Base-by-base conservation (phyloP, 164 flowering plant species). In the Stephania japonica region DNA sequence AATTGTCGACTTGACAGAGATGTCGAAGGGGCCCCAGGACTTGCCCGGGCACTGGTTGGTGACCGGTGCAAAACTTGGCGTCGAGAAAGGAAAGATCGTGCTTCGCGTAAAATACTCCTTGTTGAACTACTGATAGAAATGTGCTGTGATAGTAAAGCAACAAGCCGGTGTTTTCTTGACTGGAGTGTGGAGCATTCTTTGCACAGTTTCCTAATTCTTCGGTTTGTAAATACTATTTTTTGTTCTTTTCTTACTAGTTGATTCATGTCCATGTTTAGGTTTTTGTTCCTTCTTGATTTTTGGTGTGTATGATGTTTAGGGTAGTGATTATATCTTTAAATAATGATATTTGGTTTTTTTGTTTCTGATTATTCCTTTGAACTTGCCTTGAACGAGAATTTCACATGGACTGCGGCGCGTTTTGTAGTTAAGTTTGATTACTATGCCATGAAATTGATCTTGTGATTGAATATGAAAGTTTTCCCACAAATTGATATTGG, bases 51-150 rank as follows among this genome's bases (percentile, higher is more conserved):
- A 95, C 62, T 95, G 99, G 99, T 71, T 95, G 81, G 97, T 95
- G n/a, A 91, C 98, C 0, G 99, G 99, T 27, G 99, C 99, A 19
- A 93, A 93, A 82, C 92, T 95, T 32, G 99, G 98, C 42, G 90
- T 95, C 19, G 97, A 95, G 68, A 93, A 93, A 74, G 97, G 99
- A 53, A 95, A 78, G 83, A 93, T 95, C 72, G 90, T 93, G 32
- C 61, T 95, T 70, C 91, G 98, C 65, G 81, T 88, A 61, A 95
- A 93, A 78, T 95, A 93, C 81, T 95, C 99, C 3, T 80, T 95
- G 23, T 79, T 95, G 73, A 93, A 95, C 79, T 95, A 93, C 78
- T 95, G 87, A 92, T 75, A 7, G 16, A 25, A 50, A 0, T 70
- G 43, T 32, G 26, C 3, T 43, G 67, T 42, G 62, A 24, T 44